Percentiles rank a stretch among this genome's conserved stretches.
These are phyloP conservation scores for Allomyces javanicus DNA, from an alignment of 192 early-diverging fungal species.

Conservation along the genomic window DNA sequence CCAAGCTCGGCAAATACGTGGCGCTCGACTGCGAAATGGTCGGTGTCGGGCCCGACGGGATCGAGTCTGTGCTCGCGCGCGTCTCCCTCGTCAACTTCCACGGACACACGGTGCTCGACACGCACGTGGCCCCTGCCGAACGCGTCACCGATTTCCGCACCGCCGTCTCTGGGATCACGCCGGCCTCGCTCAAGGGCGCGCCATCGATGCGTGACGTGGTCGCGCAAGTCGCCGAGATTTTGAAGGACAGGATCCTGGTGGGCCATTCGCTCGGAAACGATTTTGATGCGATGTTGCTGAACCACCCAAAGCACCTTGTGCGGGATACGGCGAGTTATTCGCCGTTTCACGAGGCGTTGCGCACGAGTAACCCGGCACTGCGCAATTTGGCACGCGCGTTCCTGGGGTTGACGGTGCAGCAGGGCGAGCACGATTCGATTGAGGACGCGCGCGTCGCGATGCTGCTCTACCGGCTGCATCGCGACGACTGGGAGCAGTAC, in stretches of 20 bases:
- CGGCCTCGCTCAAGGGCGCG: conserved; percentile 39
- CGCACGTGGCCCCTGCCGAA: conserved; percentile 64
- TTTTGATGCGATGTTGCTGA: conserved; percentile 56
- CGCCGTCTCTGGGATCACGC: conserved; percentile 75
- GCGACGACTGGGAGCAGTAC: conserved; percentile 56
- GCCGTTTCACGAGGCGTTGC: conserved; percentile 43
- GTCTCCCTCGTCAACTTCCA: conserved; percentile 89
- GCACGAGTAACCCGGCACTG: conserved; percentile 47
- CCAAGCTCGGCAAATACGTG: conserved; percentile 61
- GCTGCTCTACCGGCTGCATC: conserved; percentile 65
- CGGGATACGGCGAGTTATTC: conserved; percentile 70
- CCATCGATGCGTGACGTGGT: conserved; percentile 61
- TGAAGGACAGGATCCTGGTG: conserved; percentile 69
- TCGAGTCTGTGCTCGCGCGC: conserved; percentile 65
- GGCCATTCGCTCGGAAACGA: conserved; percentile 86
- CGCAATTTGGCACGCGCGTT: conserved; percentile 52
- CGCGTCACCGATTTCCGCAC: conserved; percentile 85
- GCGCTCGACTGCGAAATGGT: conserved; percentile 99
- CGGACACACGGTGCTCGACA: conserved; percentile 66
- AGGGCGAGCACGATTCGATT: conserved; percentile 48
- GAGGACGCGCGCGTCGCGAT: conserved; percentile 82
- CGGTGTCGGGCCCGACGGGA: conserved; percentile 70
- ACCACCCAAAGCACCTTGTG: conserved; percentile 53
- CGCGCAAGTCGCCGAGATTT: conserved; percentile 50
- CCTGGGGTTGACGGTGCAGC: conserved; percentile 65